Percentiles rank a stretch among this genome's conserved stretches.
Conservation (phyloP, 2,329 filamentous ascomycete species). For the Penicillium occitanis region DNA sequence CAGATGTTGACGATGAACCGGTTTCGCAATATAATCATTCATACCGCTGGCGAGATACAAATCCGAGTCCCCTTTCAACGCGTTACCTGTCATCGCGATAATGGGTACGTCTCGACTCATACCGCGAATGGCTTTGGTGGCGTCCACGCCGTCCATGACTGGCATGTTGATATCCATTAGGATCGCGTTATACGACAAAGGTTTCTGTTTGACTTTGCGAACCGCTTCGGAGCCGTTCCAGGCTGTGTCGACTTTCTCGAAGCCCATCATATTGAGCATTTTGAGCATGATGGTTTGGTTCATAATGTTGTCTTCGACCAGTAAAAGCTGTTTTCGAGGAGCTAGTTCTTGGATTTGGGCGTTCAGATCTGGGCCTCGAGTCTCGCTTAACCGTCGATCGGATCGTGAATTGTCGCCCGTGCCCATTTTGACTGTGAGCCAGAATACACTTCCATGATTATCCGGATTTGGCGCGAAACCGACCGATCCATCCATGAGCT, state of each 20-base stretch:
- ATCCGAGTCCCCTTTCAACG: conserved; percentile 57
- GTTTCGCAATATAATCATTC: conserved; percentile 58
- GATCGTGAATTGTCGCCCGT: conserved; percentile 36
- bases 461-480: conserved; percentile 49
- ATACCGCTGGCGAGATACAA: conserved; percentile 56
- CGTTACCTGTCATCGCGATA: conserved; percentile 58
- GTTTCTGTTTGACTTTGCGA: conserved; percentile 42
- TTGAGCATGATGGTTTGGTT: conserved; percentile 46
- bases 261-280: conserved; percentile 41
- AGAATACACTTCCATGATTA: conserved; percentile 53
- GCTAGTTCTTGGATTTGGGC: conserved; percentile 38
- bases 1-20: conserved; percentile 52
- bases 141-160: conserved; percentile 47
- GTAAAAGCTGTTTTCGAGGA: conserved; percentile 40
- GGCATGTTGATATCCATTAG: conserved; percentile 53
- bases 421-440: conserved; percentile 50
- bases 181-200: conserved; percentile 45
- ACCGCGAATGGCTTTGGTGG: conserved; percentile 45
- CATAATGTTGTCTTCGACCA: conserved; percentile 47
- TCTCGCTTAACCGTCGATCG: conserved; percentile 31
- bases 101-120: conserved; percentile 48
- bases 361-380: conserved; percentile 24
- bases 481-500: conserved; percentile 57
- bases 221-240: conserved; percentile 49
- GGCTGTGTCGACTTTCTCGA: conserved; percentile 44